These are phyloP conservation scores for Myochromella boudieri DNA, from an alignment of 768 basidiomycete genomes.

Conservation along the genomic window DNA sequence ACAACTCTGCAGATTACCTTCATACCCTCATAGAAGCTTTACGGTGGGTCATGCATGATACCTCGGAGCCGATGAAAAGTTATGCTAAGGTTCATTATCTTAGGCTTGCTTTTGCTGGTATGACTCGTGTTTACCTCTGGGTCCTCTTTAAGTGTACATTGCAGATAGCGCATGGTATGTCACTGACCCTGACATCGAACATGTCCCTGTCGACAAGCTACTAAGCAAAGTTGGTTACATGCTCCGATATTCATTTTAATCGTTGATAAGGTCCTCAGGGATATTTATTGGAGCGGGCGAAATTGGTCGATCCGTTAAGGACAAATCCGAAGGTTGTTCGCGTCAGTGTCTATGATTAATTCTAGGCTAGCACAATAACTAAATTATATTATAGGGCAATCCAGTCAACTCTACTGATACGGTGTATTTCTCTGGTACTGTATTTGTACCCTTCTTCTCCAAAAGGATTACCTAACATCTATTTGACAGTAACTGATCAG, in stretches of 20 bases:
- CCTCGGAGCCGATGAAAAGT: background rate
- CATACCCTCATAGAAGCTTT: constrained; percentile 86
- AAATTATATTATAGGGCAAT: constrained; percentile 55
- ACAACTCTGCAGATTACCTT: constrained; percentile 88
- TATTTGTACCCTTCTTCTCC: no score
- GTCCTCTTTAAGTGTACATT: background rate
- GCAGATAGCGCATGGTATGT: constrained; percentile 88
- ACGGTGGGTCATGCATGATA: constrained; percentile 51
- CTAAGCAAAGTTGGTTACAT: constrained; percentile 67
- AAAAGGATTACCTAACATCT: background rate
- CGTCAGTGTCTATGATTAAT: constrained; percentile 35
- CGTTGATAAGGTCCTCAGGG: constrained; percentile 45
- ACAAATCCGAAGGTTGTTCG: constrained; percentile 67
- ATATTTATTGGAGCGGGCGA: constrained; percentile 80
- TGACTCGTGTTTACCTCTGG: background rate
- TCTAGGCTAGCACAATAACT: background rate
- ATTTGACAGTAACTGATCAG: constrained; percentile 68
- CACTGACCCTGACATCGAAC: constrained; percentile 80
- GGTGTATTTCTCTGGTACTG: constrained; percentile 83
- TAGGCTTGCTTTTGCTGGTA: constrained; percentile 76
- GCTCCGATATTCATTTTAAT: background rate
- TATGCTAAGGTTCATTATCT: constrained; percentile 5
- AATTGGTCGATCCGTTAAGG: constrained; percentile 69
- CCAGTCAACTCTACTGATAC: constrained; percentile 89
- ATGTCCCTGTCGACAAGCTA: constrained; percentile 79